Base-by-base conservation (phyloP, 495 filamentous ascomycete genomes). In the Filosporella fistucella region DNA sequence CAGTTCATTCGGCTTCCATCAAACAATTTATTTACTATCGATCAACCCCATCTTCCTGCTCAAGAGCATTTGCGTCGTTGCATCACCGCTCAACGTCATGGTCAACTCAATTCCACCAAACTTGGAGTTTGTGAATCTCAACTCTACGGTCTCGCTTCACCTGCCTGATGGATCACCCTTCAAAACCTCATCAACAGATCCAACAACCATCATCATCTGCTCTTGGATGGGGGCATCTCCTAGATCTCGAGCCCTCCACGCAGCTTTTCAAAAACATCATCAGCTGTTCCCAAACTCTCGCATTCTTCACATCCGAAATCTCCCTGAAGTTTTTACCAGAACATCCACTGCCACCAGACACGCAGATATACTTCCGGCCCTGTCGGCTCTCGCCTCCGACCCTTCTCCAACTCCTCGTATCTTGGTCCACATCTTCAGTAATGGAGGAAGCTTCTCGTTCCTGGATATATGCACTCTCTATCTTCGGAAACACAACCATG, bases 191-290 rank as follows among this genome's bases (percentile, higher is more conserved):
- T 29, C 35, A 3, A 40, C 34, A 40, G 45, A 49, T 13, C 45
- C 45, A 41, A 49, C 45, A 16, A 49, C 45, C 22, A 41, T 49
- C 14, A n/a, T 49, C 22, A n/a, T 49, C 26, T 40, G 45, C 45
- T 30, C 22, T 12, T 49, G 45, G 45, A 49, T 49, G 45, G 45
- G 35, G 12, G 36, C 26, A 16, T 36, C 34, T 21, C 45, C 35
- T 4, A 39, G 32, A 21, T 49, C 45, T 12, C 34, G 36, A 2
- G 20, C 20, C 24, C 35, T 49, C 14, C 18, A 49, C 16, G 11
- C 37, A 16, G 17, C 18, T 21, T 49, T 20, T 13, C 11, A 29
- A 5, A 18, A 49, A 22, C 33, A 49, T 26, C 35, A 29, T 2
- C 5, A 1, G 10, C 45, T 49, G 23, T 49, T 20, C 17, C 45